Percentiles rank a stretch among this genome's conserved stretches.
Conservation (phyloP, 2,329 filamentous ascomycete species). For the Cryoendolithus antarcticus region DNA sequence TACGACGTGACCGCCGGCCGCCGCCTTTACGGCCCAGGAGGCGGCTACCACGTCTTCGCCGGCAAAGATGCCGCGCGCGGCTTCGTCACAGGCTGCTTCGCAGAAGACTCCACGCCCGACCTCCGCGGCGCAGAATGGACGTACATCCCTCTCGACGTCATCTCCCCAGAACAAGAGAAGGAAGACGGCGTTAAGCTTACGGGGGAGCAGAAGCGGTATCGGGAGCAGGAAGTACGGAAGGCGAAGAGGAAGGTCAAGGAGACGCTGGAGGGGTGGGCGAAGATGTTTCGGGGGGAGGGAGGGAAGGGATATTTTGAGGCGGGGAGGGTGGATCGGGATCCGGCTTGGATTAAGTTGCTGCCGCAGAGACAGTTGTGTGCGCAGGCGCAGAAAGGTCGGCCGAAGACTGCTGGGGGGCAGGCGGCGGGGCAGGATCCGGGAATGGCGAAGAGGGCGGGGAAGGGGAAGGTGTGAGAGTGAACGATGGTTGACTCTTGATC, state of each 20-base stretch:
- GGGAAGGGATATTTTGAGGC: constrained; percentile 72
- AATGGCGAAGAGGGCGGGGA: too few relatives aligned
- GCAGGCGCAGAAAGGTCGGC: constrained; percentile 53
- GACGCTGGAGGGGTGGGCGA: constrained; percentile 66
- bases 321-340: constrained; percentile 55
- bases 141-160: constrained; percentile 52
- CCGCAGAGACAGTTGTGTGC: constrained; percentile 32
- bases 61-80: constrained; percentile 76
- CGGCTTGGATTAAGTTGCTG: constrained; percentile 46
- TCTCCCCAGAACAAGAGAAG: constrained; percentile 15
- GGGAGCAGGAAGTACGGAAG: constrained; percentile 50
- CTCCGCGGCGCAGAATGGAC: constrained; percentile 77
- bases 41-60: constrained; percentile 75
- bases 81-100: constrained; percentile 88
- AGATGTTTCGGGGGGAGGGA: constrained; percentile 58
- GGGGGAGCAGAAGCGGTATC: constrained; percentile 21
- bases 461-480: too few relatives aligned
- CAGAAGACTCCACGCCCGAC: constrained; percentile 71
- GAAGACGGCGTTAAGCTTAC: constrained; percentile 11
- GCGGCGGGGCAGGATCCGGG: too few relatives aligned
- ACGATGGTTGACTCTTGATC: too few relatives aligned
- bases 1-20: constrained; percentile 64
- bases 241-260: constrained; percentile 55
- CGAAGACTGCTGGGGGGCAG: constrained; percentile 19
- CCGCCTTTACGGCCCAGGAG: constrained; percentile 50